Conservation (phyloP, 345 rosid species). For the Brassica incana region DNA sequence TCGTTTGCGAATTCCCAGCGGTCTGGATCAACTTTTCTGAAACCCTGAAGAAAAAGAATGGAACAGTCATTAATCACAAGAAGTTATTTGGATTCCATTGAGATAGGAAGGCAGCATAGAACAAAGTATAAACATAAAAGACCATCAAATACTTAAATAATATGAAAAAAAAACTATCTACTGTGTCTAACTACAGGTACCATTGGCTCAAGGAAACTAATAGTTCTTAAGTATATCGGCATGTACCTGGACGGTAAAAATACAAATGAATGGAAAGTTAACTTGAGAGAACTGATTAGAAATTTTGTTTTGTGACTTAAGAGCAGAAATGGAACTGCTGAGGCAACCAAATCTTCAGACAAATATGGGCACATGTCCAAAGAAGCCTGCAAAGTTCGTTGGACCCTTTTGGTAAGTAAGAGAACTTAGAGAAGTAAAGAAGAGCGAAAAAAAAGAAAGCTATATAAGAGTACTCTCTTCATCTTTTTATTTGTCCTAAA, state of each 20-base stretch:
- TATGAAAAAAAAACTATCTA: slow-evolving; percentile 1
- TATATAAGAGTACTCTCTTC: background rate
- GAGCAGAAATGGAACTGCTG: background rate
- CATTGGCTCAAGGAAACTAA: slow-evolving; percentile 24
- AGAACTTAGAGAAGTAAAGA: slow-evolving; percentile 1
- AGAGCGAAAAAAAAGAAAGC: background rate
- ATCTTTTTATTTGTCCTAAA: background rate
- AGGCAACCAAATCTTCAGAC: slow-evolving; percentile 36
- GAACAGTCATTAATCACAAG: slow-evolving; percentile 23
- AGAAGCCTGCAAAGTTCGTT: slow-evolving; percentile 45
- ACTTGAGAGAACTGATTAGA: slow-evolving; percentile 28
- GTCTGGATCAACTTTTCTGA: slow-evolving; percentile 88
- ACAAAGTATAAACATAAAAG: slow-evolving; percentile 10
- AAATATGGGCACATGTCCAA: slow-evolving; percentile 35
- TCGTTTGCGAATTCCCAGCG: slow-evolving; percentile 94
- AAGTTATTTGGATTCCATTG: slow-evolving; percentile 9
- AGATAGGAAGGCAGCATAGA: slow-evolving; percentile 16
- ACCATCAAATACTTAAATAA: background rate
- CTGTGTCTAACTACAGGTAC: slow-evolving; percentile 12
- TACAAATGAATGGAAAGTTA: slow-evolving; percentile 37
- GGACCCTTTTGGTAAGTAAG: slow-evolving; percentile 32
- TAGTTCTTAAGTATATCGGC: slow-evolving; percentile 30
- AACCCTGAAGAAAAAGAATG: slow-evolving; percentile 51
- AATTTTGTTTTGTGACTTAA: slow-evolving; percentile 11
- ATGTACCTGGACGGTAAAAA: slow-evolving; percentile 31